Evolutionary conservation across 2,329 filamentous ascomycete genomes (phyloP), one percentile per base, ranked within the genome.

Genomic region (Laburnicola sp.): DNA sequence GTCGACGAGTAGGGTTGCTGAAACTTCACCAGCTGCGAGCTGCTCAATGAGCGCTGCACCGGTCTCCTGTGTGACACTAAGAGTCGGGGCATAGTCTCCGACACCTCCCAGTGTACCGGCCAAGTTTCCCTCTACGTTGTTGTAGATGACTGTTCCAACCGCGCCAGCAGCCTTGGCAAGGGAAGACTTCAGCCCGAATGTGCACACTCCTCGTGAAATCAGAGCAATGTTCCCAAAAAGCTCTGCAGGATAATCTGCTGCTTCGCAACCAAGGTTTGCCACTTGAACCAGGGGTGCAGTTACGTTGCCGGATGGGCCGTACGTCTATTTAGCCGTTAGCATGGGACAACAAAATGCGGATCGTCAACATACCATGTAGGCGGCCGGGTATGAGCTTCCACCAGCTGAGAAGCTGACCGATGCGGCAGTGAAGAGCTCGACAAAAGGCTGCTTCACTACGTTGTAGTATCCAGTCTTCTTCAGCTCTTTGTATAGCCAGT

Each of bases 101-200:
- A 50, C 31, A 49, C 1, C 82, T 82, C 85, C 89, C 79, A 58
- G 2, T 60, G 56, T 77, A 8, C 66, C 68, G 31, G 65, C 54
- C 0, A 91, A 72, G 3, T 75, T 74, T 1, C 83, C 87, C 2
- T 80, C 75, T 1, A 84, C 83, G 56, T 84, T 86, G 75, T 91
- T 90, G 73, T 88, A 91, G 28, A 91, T 76, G 8, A 92, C 74
- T 0, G 85, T 86, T 1, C 86, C 87, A 11, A 83, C 68, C 6
- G 88, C 88, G 26, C 87, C 86, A 22, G 63, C 61, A 4, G 63
- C 55, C 32, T 61, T 60, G 4, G 89, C 88, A 10, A 82, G 74
- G 40, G 79, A 79, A 0, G 87, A 87, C 75, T 94, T 94, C 53
- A 79, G 74, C 8, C 85, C 87, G 60, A 91, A 94, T 6, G 82